Conservation (phyloP, 768 basidiomycete species). For the Pisolithus albus region DNA sequence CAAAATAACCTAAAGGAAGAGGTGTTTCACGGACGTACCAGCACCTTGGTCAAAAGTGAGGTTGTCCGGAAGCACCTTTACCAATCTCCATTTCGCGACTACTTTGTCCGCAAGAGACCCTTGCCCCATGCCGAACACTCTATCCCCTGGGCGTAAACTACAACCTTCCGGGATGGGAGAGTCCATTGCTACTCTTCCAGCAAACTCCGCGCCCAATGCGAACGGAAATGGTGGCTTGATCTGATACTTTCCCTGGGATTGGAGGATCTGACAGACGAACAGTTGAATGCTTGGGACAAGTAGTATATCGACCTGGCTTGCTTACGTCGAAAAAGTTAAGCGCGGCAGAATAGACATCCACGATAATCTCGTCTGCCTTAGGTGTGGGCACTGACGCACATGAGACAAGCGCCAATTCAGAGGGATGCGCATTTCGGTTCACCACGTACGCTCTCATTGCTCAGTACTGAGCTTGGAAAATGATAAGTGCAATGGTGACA, state of each 20-base stretch:
- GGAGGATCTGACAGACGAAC: conserved; percentile 52
- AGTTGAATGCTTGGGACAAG: conserved; percentile 5
- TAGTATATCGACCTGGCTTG: conserved; percentile 24
- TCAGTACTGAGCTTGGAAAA: not conserved
- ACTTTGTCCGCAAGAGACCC: conserved; percentile 80
- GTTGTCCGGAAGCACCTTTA: conserved; percentile 65
- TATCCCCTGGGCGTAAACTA: conserved; percentile 71
- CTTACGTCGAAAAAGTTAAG: conserved; percentile 74
- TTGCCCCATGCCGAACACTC: conserved; percentile 78
- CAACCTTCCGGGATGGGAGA: conserved; percentile 80
- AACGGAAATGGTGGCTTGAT: conserved; percentile 79
- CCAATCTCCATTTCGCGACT: conserved; percentile 40
- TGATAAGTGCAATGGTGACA: not conserved
- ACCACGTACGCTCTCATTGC: conserved; percentile 78
- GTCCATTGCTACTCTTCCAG: conserved; percentile 61
- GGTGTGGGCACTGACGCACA: conserved; percentile 53
- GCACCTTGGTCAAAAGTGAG: conserved; percentile 84
- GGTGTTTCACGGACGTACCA: conserved; percentile 34
- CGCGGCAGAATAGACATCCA: conserved; percentile 69
- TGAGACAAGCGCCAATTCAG: conserved; percentile 46
- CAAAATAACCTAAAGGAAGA: not conserved
- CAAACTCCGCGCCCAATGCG: conserved; percentile 77
- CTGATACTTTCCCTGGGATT: conserved; percentile 88
- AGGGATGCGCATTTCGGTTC: conserved; percentile 60
- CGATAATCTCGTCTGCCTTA: conserved; percentile 50